Evolutionary conservation across 306 rosid genomes (phyloP).

Genomic region (Heteromeles arbutifolia): DNA sequence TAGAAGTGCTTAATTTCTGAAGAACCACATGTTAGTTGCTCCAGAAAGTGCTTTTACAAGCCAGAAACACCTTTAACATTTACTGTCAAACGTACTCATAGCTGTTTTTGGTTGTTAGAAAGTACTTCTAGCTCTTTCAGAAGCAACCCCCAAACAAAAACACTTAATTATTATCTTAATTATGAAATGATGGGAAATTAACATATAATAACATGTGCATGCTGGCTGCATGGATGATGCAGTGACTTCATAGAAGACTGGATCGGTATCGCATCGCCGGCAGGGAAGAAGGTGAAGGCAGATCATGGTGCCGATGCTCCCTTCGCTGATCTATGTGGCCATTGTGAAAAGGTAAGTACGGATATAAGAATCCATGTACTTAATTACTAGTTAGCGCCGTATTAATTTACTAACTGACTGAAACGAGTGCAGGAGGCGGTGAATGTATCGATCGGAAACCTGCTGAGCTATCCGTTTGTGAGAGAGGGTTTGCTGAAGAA

Average conservation of each 20-base stretch:
- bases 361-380: no score
- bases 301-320: constrained; percentile 18
- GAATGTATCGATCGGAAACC: constrained; percentile 71
- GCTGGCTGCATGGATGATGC: neutral
- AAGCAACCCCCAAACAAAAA: no score
- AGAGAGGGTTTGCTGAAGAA: constrained; percentile 85
- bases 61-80: no score
- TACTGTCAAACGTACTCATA: no score
- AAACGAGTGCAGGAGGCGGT: constrained; percentile 73
- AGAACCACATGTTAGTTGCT: neutral
- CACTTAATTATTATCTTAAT: neutral
- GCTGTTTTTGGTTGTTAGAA: no score
- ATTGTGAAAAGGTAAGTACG: constrained; percentile 62
- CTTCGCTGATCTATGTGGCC: constrained; percentile 47
- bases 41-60: no score
- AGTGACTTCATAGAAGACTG: constrained; percentile 93
- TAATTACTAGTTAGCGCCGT: no score
- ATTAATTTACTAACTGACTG: neutral
- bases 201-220: neutral
- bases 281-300: constrained; percentile 64
- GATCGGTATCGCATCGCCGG: constrained; percentile 71
- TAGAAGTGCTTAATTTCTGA: no score
- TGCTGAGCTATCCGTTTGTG: constrained; percentile 89
- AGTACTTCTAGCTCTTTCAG: no score
- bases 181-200: neutral